Percentiles rank a stretch among this genome's conserved stretches.
Conservation (phyloP, 352 stramenopile species). For the Pythium rhizo-oryzae region DNA sequence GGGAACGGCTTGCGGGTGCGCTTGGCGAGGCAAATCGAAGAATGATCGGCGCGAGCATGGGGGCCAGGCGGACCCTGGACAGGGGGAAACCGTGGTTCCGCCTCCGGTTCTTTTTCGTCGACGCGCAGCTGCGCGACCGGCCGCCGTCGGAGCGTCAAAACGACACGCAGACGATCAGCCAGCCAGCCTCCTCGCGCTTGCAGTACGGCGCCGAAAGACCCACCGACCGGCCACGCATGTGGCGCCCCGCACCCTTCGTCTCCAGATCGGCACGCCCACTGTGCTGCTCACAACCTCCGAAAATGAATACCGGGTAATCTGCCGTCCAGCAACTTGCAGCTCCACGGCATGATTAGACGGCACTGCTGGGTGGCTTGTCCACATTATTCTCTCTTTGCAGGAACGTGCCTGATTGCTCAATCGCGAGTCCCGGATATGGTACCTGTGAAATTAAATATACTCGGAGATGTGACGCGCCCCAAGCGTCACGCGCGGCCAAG, state of each 20-base stretch:
- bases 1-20: not conserved
- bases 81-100: not conserved
- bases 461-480: not conserved
- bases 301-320: constrained; percentile 20
- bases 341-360: constrained; percentile 23
- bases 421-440: constrained; percentile 6
- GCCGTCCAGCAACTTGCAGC: constrained; percentile 1
- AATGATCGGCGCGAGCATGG: constrained; percentile 2
- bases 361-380: not conserved
- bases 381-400: not conserved
- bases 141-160: not conserved
- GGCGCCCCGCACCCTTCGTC: not conserved
- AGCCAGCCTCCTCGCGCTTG: too few species aligned
- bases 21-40: constrained; percentile 10
- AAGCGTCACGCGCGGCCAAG: constrained; percentile 17
- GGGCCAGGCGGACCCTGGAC: too few species aligned
- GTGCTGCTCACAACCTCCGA: constrained; percentile 15
- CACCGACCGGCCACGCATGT: not conserved
- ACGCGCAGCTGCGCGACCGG: constrained; percentile 4
- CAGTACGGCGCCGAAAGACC: too few species aligned
- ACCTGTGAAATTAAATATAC: constrained; percentile 14
- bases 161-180: not conserved
- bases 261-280: not conserved
- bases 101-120: constrained; percentile 24
- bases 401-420: constrained; percentile 17